Base-by-base conservation (phyloP, 164 flowering plant species). In the Vitis amurensis region DNA sequence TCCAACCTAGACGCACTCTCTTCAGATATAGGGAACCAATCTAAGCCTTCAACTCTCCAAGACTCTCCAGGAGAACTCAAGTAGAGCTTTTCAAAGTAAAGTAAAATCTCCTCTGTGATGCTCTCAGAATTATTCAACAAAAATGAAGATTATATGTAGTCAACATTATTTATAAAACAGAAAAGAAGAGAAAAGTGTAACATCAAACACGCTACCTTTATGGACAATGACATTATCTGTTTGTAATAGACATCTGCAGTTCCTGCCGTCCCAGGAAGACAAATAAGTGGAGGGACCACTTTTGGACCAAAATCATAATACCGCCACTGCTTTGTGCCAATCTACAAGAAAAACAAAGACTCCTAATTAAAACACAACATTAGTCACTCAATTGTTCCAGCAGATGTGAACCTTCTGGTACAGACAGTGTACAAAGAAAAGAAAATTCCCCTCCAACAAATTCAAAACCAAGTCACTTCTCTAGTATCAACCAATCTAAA, bases 301-400 rank as follows among this genome's bases (percentile, higher is more conserved):
- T 93, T 96, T 19, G 99, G 99, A 62, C 99, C 99, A 87, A 90
- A 93, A 73, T 96, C 99, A 82, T 96, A 96, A 80, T 96, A 96
- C 50, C 98, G 83, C 99, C 99, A 96, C 68, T 86, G 97, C 78
- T 88, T 95, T 57, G 85, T 76, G 50, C 97, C 95, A 83, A 95
- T 89, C 99, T 95, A 83, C 65, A 73, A 74, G 55, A 67, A 63
- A 68, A 31, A 61, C 3, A 49, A 47, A 56, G 47, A 48, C 29
- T 31, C 3, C 31, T 48, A 9, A 11, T 10, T 53, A 56, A 57
- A 44, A 62, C 8, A 50, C 44, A 68, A 37, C 47, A 61, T 50
- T 31, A 51, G 19, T 29, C 65, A 63, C 50, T 48, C 14, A 70
- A 62, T 11, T 57, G 50, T 68, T 51, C 56, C 15, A 52, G 13